Evolutionary conservation across 108 stramenopile genomes (phyloP).

Genomic region (Cyclotella distinguenda): DNA sequence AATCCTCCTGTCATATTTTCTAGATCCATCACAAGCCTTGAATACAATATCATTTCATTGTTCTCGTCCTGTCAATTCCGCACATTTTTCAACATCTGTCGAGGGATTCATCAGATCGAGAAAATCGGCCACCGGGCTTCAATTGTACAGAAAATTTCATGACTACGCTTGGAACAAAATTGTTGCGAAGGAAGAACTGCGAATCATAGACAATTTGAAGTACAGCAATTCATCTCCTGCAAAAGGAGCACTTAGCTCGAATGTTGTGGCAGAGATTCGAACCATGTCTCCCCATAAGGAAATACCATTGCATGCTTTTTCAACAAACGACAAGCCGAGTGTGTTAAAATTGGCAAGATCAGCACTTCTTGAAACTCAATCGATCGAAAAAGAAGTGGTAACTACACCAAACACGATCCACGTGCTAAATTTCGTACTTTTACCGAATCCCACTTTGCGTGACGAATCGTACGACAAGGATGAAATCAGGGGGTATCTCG

Average conservation of each 20-base stretch:
- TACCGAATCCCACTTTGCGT: slow-evolving; percentile 47
- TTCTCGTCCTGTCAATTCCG: too few species aligned
- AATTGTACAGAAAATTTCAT: slow-evolving; percentile 55
- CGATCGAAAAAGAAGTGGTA: slow-evolving; percentile 13
- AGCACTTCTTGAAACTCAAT: slow-evolving; percentile 70
- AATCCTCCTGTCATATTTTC: too few species aligned
- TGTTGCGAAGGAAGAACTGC: not conserved
- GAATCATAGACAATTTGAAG: slow-evolving; percentile 25
- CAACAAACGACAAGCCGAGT: too few species aligned
- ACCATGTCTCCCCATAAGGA: slow-evolving; percentile 21
- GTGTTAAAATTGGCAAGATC: slow-evolving; percentile 51
- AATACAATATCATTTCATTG: too few species aligned
- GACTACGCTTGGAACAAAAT: slow-evolving; percentile 54
- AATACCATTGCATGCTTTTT: too few species aligned
- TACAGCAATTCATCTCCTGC: slow-evolving; percentile 50
- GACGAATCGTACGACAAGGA: not conserved
- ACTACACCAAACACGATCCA: slow-evolving; percentile 57
- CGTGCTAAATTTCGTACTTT: slow-evolving; percentile 78
- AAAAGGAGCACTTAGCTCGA: slow-evolving; percentile 25
- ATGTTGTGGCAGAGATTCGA: slow-evolving; percentile 32
- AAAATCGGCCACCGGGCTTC: not conserved
- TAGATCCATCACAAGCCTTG: too few species aligned
- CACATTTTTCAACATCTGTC: too few species aligned
- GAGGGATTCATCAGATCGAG: too few species aligned
- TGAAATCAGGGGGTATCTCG: slow-evolving; percentile 6